These are phyloP conservation scores for Austroboletus novae-zelandiae DNA, from an alignment of 1,284 basidiomycete species.

Conservation along the genomic window DNA sequence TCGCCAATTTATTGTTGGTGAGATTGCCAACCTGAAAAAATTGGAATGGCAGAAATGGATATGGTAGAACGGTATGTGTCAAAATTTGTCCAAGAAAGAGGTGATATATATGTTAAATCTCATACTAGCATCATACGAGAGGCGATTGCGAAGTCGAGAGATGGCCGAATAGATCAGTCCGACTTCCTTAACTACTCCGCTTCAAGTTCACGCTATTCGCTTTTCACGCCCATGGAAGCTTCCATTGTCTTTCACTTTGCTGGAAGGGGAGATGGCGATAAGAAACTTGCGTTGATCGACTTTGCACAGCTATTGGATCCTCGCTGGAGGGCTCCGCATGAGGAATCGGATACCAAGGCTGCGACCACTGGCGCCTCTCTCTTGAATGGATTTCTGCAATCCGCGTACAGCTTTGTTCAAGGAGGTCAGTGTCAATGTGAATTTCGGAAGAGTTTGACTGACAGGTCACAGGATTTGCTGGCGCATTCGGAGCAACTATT, in stretches of 20 bases:
- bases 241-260: slow-evolving; percentile 96
- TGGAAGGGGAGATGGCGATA: slow-evolving; percentile 65
- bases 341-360: slow-evolving; percentile 40
- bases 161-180: slow-evolving; percentile 85
- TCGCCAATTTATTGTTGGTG: slow-evolving; percentile 4
- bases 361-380: slow-evolving; percentile 39
- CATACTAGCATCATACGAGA: slow-evolving; percentile 71
- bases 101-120: not conserved
- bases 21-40: slow-evolving; percentile 6
- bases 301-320: slow-evolving; percentile 90
- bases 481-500: slow-evolving; percentile 89
- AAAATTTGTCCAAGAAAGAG: not conserved
- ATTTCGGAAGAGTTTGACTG: not conserved
- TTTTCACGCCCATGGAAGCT: slow-evolving; percentile 96
- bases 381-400: slow-evolving; percentile 54
- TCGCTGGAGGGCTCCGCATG: slow-evolving; percentile 72
- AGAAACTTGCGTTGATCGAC: slow-evolving; percentile 78
- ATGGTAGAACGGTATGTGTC: slow-evolving; percentile 78
- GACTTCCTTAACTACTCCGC: slow-evolving; percentile 79
- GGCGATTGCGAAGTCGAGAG: slow-evolving; percentile 85
- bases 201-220: slow-evolving; percentile 79
- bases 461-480: slow-evolving; percentile 66
- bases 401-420: slow-evolving; percentile 83
- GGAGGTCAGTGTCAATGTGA: slow-evolving; percentile 58
- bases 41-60: slow-evolving; percentile 74